Evolutionary conservation across 2,329 filamentous ascomycete species (phyloP), one percentile per base, ranked within the genome.

Genomic region (Aspergillus amoenus): DNA sequence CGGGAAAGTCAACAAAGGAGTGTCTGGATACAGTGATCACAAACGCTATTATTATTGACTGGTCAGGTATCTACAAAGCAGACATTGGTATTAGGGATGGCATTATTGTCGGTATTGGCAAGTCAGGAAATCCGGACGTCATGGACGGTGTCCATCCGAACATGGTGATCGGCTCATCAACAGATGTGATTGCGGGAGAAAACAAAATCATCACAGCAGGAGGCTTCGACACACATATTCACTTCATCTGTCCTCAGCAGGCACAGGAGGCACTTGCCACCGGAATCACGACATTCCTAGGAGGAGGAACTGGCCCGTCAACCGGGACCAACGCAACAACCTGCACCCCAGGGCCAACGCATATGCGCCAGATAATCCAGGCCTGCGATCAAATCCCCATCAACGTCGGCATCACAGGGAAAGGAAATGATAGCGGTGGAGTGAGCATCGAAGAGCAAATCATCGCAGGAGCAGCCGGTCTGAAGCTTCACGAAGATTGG

Each of bases 401-500:
- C 62, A 97, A 97, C 72, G 79, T 93, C 55, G 93, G 92, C 39
- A 90, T 97, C 68, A 97, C 93, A 0, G 91, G 90, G 42, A 97
- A 97, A 78, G 93, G 93, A 59, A 97, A 96, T 70, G 93, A 97
- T 73, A 87, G 87, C 64, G 84, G 84, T 11, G 82, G 85, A 0
- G 72, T 75, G 2, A 89, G 88, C 9, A 82, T 97, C 2, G 84
- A 86, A 48, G 90, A 97, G 64, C 91, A 96, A 75, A 82, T 90
- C 56, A 78, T 84, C 55, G 93, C 93, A 0, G 93, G 93, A 9
- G 93, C 89, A 1, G 93, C 91, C 65, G 93, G 93, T 7, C 82
- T 97, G 59, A 97, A 97, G 74, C 81, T 97, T 6, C 93, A 97
- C 73, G 93, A 97, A 76, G 93, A 97, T 74, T 97, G 93, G 93